Evolutionary conservation across 2,329 filamentous ascomycete genomes (phyloP).

Genomic region (Ascochyta koolunga): DNA sequence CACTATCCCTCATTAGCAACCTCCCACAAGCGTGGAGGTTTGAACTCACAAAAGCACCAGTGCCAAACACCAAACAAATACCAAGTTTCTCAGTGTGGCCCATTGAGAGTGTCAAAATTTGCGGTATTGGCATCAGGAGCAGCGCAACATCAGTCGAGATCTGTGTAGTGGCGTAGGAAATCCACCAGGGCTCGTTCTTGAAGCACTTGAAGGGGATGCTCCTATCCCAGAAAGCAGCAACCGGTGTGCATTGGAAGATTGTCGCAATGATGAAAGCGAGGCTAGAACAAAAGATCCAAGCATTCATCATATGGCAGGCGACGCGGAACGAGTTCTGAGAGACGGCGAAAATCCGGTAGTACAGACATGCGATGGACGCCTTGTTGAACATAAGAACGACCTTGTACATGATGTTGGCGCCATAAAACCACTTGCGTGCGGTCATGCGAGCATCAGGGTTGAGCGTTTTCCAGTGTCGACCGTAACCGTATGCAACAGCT

Average conservation of each 20-base stretch:
- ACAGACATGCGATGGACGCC: slow-evolving; percentile 41
- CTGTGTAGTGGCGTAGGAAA: slow-evolving; percentile 30
- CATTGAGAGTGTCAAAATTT: slow-evolving; percentile 29
- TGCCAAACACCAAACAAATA: slow-evolving; percentile 30
- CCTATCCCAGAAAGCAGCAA: slow-evolving; percentile 40
- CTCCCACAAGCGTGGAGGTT: neutral
- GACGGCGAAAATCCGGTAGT: slow-evolving; percentile 44
- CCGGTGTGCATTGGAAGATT: slow-evolving; percentile 42
- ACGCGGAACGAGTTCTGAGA: slow-evolving; percentile 33
- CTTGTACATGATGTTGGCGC: slow-evolving; percentile 47
- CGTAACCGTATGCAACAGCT: slow-evolving; percentile 34
- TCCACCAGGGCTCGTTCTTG: slow-evolving; percentile 34
- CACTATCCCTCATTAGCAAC: slow-evolving; percentile 18
- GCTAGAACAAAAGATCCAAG: slow-evolving; percentile 41
- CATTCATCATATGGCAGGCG: slow-evolving; percentile 32
- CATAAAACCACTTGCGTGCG: slow-evolving; percentile 39
- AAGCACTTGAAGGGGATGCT: slow-evolving; percentile 40
- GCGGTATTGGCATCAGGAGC: slow-evolving; percentile 26
- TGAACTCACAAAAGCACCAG: slow-evolving; percentile 30
- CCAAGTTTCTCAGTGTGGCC: slow-evolving; percentile 28
- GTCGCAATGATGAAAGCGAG: slow-evolving; percentile 39
- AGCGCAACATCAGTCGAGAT: slow-evolving; percentile 30
- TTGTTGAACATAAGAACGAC: slow-evolving; percentile 45
- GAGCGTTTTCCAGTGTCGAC: slow-evolving; percentile 24
- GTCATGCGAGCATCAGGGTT: slow-evolving; percentile 19